Evolutionary conservation across 306 rosid species (phyloP), one percentile per base, ranked within the genome.

Genomic region (Dalbergia oliveri): DNA sequence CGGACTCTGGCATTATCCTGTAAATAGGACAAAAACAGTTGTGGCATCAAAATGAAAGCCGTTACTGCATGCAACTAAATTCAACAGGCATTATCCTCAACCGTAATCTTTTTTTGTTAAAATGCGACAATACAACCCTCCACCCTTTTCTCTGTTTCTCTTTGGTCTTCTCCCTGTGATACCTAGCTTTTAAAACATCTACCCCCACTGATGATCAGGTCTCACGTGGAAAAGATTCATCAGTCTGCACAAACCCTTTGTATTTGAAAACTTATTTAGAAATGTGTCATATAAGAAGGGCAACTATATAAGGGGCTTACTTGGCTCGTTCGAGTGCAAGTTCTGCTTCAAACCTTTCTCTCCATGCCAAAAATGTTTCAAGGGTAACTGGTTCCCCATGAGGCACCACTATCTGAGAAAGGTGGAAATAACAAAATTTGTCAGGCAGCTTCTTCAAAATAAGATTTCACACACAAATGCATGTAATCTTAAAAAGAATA

Each of bases 341-440:
- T 75, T 96, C 99, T 56, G 98, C 99, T 91, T 96, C 99, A 87
- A 90, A 96, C 86, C 94, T 91, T 69, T 96, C 99, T 84, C 99
- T 90, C 99, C 99, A 96, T 60, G 94, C 93, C 90, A 90, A 78
- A 91, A 96, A 96, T 64, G 94, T 91, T 41, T 93, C 99, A 57
- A 91, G 72, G 5, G 98, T 96, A 79, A 96, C 99, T 14, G 97
- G 92, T 82, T 96, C 98, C 81, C 99, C 99, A 64, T 96, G 99
- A 19, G 99, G 99, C 79, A 96, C 34, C 72, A 96, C 87, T 83
- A 93, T 50, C 99, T 93, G 85, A 73, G 79, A 84, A 85, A 49
- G 57, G 76, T 45, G 41, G 51, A 59, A 59, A 62, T 23, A 58
- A 11, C 68, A 66, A 83, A 77, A 66, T 16, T 50, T 66, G 78